phyloP scores from a whole-genome alignment of 139 green algal species.

The Ostreobium quekettii region DNA sequence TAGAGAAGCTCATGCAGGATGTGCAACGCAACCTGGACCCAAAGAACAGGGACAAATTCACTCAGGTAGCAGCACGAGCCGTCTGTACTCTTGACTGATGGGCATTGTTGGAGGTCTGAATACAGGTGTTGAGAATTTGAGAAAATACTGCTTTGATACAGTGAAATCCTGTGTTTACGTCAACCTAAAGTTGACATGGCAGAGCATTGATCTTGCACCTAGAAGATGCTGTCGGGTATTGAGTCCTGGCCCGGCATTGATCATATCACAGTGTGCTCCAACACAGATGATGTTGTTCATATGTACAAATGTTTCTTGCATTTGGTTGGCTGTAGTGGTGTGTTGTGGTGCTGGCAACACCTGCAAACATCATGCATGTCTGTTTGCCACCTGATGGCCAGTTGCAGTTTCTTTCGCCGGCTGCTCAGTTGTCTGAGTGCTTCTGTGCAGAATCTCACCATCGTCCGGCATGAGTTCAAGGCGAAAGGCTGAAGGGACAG shows the following conservation, averaged over 20 bases:
- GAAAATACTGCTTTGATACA: background rate
- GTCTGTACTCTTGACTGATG: background rate
- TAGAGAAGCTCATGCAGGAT: slow-evolving; percentile 90
- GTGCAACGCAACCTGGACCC: slow-evolving; percentile 79
- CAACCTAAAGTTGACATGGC: background rate
- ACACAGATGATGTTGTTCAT: no score
- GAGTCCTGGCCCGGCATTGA: no score
- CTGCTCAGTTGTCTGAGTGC: background rate
- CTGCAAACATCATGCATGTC: no score
- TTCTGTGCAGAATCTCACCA: slow-evolving; percentile 10
- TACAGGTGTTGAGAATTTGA: background rate
- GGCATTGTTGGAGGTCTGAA: background rate
- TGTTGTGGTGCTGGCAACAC: no score
- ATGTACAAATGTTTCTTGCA: no score
- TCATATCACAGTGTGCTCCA: no score
- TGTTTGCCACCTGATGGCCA: no score
- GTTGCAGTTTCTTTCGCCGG: background rate
- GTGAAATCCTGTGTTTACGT: background rate
- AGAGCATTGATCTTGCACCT: background rate
- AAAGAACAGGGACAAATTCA: slow-evolving; percentile 98
- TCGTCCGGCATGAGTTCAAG: slow-evolving; percentile 17
- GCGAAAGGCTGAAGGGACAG: slow-evolving; percentile 10
- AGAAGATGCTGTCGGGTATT: background rate
- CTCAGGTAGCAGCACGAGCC: slow-evolving; percentile 45
- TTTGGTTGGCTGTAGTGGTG: no score